Evolutionary conservation across 2,329 filamentous ascomycete species (phyloP).

Genomic region (Chaetomiaceae sp.): DNA sequence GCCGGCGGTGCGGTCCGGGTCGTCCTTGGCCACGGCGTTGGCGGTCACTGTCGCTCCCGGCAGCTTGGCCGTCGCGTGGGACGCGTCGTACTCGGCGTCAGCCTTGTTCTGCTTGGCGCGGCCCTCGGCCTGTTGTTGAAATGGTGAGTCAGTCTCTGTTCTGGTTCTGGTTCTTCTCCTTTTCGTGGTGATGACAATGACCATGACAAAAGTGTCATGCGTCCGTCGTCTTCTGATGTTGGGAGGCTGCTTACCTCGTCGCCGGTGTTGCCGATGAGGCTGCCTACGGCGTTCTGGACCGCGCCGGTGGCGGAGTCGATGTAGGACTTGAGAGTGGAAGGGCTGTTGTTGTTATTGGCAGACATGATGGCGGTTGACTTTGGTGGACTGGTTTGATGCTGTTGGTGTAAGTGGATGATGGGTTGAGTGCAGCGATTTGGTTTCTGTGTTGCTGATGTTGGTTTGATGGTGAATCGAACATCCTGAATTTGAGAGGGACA

Average conservation of each 20-base stretch:
- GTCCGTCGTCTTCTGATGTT: too few species aligned
- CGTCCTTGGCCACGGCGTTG: conserved; percentile 66
- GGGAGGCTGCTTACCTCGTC: conserved; percentile 53
- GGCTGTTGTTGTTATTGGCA: conserved; percentile 42
- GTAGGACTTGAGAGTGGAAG: conserved; percentile 76
- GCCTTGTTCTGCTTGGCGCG: conserved; percentile 61
- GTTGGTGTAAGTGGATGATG: background rate
- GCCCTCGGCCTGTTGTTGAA: conserved; percentile 45
- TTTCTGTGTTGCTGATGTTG: conserved; percentile 1
- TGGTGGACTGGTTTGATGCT: conserved; percentile 1
- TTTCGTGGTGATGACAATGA: too few species aligned
- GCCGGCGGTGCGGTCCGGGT: conserved; percentile 66
- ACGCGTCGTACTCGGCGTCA: conserved; percentile 63
- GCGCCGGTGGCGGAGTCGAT: conserved; percentile 68
- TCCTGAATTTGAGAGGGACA: background rate
- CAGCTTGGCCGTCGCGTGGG: conserved; percentile 69
- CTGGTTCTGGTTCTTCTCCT: too few species aligned
- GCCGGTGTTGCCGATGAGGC: conserved; percentile 64
- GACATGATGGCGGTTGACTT: conserved; percentile 33
- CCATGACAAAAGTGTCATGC: too few species aligned
- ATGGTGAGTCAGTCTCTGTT: background rate
- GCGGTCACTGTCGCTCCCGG: conserved; percentile 66
- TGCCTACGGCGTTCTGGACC: conserved; percentile 67
- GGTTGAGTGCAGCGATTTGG: too few species aligned
- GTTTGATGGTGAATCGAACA: background rate